Base-by-base conservation (phyloP, 129 eudicot genomes). In the Apium graveolens region DNA sequence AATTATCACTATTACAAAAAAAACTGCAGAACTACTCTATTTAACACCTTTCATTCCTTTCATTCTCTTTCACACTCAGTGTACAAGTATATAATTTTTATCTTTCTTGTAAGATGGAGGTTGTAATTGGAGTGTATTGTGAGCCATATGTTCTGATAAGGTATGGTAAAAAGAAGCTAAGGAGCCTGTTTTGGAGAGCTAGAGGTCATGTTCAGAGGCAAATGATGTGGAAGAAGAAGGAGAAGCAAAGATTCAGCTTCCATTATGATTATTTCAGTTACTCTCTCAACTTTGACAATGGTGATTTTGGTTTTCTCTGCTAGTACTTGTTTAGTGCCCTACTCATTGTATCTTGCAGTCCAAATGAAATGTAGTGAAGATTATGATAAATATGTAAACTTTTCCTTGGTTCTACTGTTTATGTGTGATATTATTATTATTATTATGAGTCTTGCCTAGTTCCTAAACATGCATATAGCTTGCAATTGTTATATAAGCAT, bases 331-430 rank as follows among this genome's bases (percentile, higher is more conserved):
- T 65, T 11, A 27, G 3, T 18, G 17, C 21, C 20, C 53, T 46
- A 16, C 53, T 46, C 5, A 18, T 48, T 48, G 21, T 48, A 24
- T 55, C 11, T 55, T 55, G 65, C 65, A 7, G 31, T 24, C 31
- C 29, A 55, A 55, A 55, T 55, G 29, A 24, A 55, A 55, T 55
- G 65, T 24, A 24, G 13, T 51, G 10, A 20, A 51, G 60, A 51
- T 51, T 20, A 20, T 46, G 53, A 46, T 0, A 16, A 4, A 46
- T 46, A 3, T 46, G 10, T 89, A 88, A 66, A 93, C 91, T 88
- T 91, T 91, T 86, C 80, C 16, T 91, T 82, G 17, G 68, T 76
- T 80, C 89, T 1, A 94, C 12, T 41, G 44, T 41, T 5, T 39
- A 11, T 6, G 44, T 0, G 10, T 41, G 37, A 35, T n/a, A n/a